A percentile compares a stretch with the other conserved stretches of the same genome.
Conservation (phyloP, 805 yeast species). For the Lipomyces anomalus region DNA sequence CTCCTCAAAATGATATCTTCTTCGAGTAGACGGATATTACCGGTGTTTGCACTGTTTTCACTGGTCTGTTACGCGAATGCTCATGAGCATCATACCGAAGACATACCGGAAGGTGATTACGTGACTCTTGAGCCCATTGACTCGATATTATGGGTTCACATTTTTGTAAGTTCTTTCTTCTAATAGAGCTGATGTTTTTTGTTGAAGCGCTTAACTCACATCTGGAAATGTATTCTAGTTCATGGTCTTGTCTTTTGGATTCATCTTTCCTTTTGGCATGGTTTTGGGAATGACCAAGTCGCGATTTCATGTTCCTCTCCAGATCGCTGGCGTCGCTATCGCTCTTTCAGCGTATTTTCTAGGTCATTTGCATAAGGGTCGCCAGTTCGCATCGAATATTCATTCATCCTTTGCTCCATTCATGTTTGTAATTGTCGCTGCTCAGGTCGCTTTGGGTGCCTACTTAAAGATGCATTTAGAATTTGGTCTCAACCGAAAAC, state of each 20-base stretch:
- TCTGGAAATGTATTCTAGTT: conserved; percentile 16
- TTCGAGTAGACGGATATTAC: not conserved
- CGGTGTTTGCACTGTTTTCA: not conserved
- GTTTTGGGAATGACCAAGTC: conserved; percentile 37
- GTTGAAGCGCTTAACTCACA: not conserved
- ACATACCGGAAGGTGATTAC: conserved; percentile 26
- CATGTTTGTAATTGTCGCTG: conserved; percentile 31
- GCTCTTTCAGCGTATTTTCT: conserved; percentile 37
- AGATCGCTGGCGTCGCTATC: conserved; percentile 32
- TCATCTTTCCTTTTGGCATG: conserved; percentile 38
- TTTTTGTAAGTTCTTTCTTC: conserved; percentile 20
- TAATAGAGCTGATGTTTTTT: not conserved
- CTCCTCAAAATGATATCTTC: not conserved
- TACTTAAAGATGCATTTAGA: conserved; percentile 36
- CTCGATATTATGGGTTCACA: conserved; percentile 30
- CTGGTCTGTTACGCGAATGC: conserved; percentile 5
- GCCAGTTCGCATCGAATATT: conserved; percentile 33
- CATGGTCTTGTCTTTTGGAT: conserved; percentile 36
- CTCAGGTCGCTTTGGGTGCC: conserved; percentile 35
- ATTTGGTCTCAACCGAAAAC: conserved; percentile 32
- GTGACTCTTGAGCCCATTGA: conserved; percentile 27
- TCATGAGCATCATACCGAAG: conserved; percentile 26
- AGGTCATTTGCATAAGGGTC: conserved; percentile 38
- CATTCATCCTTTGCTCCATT: conserved; percentile 35
- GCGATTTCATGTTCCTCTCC: conserved; percentile 36